A percentile compares a stretch with the other conserved stretches of the same genome.
phyloP scores from a whole-genome alignment of 2,329 filamentous ascomycete species.

The Sporothrix pallida region DNA sequence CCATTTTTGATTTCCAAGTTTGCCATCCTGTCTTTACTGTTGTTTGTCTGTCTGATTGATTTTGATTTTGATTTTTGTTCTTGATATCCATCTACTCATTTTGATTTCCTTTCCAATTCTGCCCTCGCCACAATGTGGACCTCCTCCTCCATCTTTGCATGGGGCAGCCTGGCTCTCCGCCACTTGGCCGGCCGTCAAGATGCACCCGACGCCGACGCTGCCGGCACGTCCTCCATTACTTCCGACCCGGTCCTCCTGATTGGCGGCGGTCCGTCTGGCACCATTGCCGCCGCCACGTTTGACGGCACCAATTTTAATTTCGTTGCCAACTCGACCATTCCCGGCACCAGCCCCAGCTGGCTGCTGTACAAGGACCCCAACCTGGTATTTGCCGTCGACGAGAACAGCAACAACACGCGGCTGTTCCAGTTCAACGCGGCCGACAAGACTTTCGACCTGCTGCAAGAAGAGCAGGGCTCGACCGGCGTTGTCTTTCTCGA shows the following conservation, averaged over 20 bases:
- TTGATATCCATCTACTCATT: neutral
- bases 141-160: neutral
- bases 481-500: constrained; percentile 55
- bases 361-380: constrained; percentile 50
- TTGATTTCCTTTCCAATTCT: neutral
- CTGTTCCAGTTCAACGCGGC: constrained; percentile 49
- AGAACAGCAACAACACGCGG: constrained; percentile 51
- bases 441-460: constrained; percentile 43
- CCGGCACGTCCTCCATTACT: neutral
- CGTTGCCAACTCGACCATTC: constrained; percentile 45
- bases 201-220: neutral
- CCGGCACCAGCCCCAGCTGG: constrained; percentile 52
- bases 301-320: constrained; percentile 50
- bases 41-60: neutral
- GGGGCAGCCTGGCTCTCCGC: neutral
- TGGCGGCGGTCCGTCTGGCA: constrained; percentile 45
- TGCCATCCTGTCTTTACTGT: neutral
- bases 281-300: constrained; percentile 52
- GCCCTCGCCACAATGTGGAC: neutral
- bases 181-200: neutral
- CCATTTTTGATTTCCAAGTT: neutral
- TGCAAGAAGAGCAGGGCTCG: constrained; percentile 46
- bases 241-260: constrained; percentile 48
- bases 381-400: constrained; percentile 55
- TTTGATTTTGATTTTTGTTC: neutral